phyloP scores from a whole-genome alignment of 2,329 filamentous ascomycete genomes.

The Alternaria atra region DNA sequence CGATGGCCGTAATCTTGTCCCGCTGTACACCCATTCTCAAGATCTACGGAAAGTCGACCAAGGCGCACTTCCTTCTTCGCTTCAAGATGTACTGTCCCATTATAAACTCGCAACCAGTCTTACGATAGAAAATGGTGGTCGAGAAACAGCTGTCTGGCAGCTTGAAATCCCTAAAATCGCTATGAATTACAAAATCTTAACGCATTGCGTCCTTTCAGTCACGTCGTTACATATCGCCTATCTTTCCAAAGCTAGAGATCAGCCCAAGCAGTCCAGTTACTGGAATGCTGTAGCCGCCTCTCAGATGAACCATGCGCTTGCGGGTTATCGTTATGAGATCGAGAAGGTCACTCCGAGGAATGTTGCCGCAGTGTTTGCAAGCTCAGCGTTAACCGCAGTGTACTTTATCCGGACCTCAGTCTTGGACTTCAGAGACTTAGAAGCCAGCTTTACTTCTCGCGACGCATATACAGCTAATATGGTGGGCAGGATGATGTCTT shows the following conservation, averaged over 20 bases:
- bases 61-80: too few species aligned
- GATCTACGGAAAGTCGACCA: too few species aligned
- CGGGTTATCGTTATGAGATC: rapidly evolving
- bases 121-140: too few species aligned
- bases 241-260: not conserved
- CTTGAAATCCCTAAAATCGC: too few species aligned
- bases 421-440: not conserved
- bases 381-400: not conserved
- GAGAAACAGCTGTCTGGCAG: too few species aligned
- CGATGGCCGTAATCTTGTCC: too few species aligned
- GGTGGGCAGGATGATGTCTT: not conserved
- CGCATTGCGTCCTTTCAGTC: too few species aligned
- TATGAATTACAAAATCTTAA: too few species aligned
- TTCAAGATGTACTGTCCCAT: too few species aligned
- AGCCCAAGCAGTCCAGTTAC: not conserved
- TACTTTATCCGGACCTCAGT: not conserved
- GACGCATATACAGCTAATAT: not conserved
- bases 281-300: not conserved
- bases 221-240: not conserved
- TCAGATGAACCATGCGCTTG: not conserved
- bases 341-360: not conserved
- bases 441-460: not conserved
- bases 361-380: not conserved
- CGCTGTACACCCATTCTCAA: too few species aligned
- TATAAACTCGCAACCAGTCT: too few species aligned